Percentiles rank a stretch among this genome's conserved stretches.
Evolutionary conservation across 495 filamentous ascomycete species (phyloP).

Genomic region (Penicillium egyptiacum): DNA sequence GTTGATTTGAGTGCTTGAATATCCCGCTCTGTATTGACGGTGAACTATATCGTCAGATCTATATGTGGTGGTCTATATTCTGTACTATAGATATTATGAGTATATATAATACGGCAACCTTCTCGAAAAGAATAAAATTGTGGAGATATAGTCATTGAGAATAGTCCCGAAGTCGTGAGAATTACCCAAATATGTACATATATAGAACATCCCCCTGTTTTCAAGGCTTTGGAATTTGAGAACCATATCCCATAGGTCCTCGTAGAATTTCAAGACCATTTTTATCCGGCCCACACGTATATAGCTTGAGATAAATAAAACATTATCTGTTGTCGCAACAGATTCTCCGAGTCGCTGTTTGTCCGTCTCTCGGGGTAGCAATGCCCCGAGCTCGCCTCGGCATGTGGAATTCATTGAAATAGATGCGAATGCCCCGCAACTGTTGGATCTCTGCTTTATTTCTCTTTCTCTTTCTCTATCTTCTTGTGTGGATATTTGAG

Average conservation of each 20-base stretch:
- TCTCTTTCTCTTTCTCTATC: conserved; percentile 11
- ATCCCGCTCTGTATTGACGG: not conserved
- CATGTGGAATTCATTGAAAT: conserved; percentile 15
- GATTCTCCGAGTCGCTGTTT: conserved; percentile 8
- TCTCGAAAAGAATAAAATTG: not conserved
- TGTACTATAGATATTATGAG: not conserved
- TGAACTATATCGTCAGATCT: not conserved
- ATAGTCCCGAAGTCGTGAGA: not conserved
- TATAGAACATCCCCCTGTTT: not conserved
- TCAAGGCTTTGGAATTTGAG: not conserved
- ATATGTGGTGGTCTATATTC: not conserved
- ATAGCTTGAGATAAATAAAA: not conserved
- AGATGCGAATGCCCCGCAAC: conserved; percentile 12
- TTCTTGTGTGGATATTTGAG: not conserved
- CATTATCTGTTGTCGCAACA: not conserved
- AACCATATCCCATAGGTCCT: not conserved
- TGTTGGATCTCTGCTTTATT: conserved; percentile 6
- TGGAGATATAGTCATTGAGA: not conserved
- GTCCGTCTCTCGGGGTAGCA: conserved; percentile 31
- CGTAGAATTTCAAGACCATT: not conserved
- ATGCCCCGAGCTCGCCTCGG: conserved; percentile 36
- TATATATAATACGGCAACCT: not conserved
- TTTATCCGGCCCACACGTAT: not conserved
- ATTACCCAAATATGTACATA: not conserved
- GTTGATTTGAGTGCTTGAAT: not conserved